A percentile compares a stretch with the other conserved stretches of the same genome.
phyloP scores from a whole-genome alignment of 768 basidiomycete species.

The Trametes sanguinea region DNA sequence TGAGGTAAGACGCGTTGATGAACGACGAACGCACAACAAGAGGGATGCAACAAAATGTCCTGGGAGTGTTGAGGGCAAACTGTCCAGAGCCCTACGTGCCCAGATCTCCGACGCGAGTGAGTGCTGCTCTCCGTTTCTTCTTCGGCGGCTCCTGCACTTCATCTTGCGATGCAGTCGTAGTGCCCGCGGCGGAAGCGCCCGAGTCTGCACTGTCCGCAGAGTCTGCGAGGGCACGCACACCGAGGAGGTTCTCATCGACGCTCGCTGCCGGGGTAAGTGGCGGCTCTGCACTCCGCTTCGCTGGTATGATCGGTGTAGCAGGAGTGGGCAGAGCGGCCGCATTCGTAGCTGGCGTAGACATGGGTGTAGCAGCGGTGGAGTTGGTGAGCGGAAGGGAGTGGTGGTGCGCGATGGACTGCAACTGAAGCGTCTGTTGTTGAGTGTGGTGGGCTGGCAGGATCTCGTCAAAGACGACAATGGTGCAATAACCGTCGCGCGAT shows the following conservation, averaged over 20 bases:
- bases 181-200: constrained; percentile 15
- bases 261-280: constrained; percentile 38
- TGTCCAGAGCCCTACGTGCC: constrained; percentile 12
- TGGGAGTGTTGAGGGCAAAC: neutral
- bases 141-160: constrained; percentile 62
- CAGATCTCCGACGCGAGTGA: constrained; percentile 66
- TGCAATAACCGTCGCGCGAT: constrained; percentile 96
- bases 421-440: constrained; percentile 87
- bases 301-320: constrained; percentile 21
- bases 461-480: constrained; percentile 92
- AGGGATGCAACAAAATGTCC: neutral
- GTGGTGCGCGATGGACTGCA: constrained; percentile 88
- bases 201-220: constrained; percentile 27
- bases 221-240: neutral
- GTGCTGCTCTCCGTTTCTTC: constrained; percentile 82
- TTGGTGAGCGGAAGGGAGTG: constrained; percentile 49
- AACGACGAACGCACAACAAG: neutral
- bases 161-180: constrained; percentile 23
- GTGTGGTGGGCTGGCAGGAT: constrained; percentile 85
- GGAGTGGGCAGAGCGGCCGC: constrained; percentile 25
- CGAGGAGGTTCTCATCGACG: constrained; percentile 28
- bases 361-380: constrained; percentile 28
- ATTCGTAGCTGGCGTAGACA: constrained; percentile 33
- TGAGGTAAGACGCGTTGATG: neutral
- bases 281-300: constrained; percentile 39